phyloP scores from a whole-genome alignment of 371 early-diverging fungal genomes.

The Catenaria anguillulae region DNA sequence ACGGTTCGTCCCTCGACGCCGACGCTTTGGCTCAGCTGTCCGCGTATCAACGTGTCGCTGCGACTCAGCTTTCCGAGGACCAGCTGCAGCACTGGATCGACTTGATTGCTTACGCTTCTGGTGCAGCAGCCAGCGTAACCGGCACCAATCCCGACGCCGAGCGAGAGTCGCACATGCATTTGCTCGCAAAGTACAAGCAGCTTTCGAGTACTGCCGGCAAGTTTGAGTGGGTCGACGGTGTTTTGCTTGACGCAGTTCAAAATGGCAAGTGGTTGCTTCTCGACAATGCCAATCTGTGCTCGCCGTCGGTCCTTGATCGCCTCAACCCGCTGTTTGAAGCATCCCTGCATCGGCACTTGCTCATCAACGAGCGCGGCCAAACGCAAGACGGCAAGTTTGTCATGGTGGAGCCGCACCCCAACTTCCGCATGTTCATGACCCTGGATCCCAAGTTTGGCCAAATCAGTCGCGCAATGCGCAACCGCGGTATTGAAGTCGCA shows the following conservation, averaged over 20 bases:
- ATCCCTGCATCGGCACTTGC: constrained; percentile 49
- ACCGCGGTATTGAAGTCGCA: constrained; percentile 79
- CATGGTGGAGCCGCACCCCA: constrained; percentile 73
- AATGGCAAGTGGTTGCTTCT: constrained; percentile 72
- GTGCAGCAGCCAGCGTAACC: no score
- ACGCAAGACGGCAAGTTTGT: constrained; percentile 57
- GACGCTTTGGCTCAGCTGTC: not conserved
- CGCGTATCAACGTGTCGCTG: not conserved
- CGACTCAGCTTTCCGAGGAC: not conserved
- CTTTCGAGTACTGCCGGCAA: constrained; percentile 4
- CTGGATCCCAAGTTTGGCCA: constrained; percentile 91
- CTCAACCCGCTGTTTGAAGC: constrained; percentile 87
- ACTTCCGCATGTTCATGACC: constrained; percentile 97
- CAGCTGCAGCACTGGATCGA: not conserved
- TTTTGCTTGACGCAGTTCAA: constrained; percentile 81
- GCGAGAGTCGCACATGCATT: not conserved
- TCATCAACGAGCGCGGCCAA: constrained; percentile 81
- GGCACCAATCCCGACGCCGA: not conserved
- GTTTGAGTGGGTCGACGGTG: constrained; percentile 96
- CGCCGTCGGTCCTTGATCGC: constrained; percentile 88
- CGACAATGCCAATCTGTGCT: constrained; percentile 97
- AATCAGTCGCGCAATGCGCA: constrained; percentile 91
- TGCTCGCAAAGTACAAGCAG: not conserved
- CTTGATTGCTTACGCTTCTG: not conserved
- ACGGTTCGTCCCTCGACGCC: no score